phyloP scores from a whole-genome alignment of 176 grass and related monocot genomes.

The Elaeis guineensis region DNA sequence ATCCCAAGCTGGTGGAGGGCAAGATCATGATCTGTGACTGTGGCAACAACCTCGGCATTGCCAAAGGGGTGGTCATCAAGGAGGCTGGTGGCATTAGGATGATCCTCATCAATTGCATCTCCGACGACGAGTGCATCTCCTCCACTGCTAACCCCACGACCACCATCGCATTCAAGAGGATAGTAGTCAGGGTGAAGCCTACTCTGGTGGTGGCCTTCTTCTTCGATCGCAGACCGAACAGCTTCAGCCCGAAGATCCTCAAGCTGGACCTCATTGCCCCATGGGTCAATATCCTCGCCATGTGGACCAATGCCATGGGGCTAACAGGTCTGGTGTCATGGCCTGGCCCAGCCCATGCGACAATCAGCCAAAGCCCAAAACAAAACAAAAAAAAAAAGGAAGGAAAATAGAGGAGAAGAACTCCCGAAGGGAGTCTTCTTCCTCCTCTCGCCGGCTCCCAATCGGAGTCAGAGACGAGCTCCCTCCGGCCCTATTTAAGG shows the following conservation, averaged over 20 bases:
- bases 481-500: too few species aligned
- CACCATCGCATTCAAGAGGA: slow-evolving; percentile 59
- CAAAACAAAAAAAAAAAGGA: too few species aligned
- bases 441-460: too few species aligned
- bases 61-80: slow-evolving; percentile 80
- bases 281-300: slow-evolving; percentile 87
- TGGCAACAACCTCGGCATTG: slow-evolving; percentile 83
- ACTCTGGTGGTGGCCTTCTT: slow-evolving; percentile 80
- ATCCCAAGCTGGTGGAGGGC: slow-evolving; percentile 60
- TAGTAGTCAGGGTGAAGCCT: slow-evolving; percentile 70
- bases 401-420: too few species aligned
- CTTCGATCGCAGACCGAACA: too few species aligned
- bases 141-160: slow-evolving; percentile 41
- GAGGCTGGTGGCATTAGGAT: slow-evolving; percentile 69
- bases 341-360: too few species aligned
- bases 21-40: slow-evolving; percentile 91
- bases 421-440: too few species aligned
- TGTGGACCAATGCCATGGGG: slow-evolving; percentile 65
- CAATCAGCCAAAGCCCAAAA: too few species aligned
- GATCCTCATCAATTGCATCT: slow-evolving; percentile 68
- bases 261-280: too few species aligned
- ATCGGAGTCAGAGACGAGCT: too few species aligned
- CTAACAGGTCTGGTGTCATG: slow-evolving; percentile 70
- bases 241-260: too few species aligned
- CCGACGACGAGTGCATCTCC: slow-evolving; percentile 57